Evolutionary conservation across 2,329 filamentous ascomycete species (phyloP).

Genomic region (Scleromitrula shiraiana): DNA sequence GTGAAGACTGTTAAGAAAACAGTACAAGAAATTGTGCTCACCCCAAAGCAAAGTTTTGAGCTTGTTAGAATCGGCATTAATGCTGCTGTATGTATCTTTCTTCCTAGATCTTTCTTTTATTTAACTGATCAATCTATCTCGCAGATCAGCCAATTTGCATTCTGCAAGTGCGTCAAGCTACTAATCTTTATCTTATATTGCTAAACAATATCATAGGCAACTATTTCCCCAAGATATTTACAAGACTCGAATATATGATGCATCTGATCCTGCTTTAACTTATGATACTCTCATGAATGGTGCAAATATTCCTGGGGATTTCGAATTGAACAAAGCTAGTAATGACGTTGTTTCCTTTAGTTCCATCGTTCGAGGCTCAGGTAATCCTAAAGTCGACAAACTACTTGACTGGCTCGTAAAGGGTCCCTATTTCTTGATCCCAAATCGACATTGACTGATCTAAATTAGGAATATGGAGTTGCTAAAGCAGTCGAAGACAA

Average conservation of each 20-base stretch:
- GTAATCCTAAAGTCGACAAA: conserved; percentile 18
- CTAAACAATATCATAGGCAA: not conserved
- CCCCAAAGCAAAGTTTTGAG: conserved; percentile 13
- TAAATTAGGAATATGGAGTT: conserved; percentile 19
- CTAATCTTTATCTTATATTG: not conserved
- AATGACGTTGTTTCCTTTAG: conserved; percentile 1
- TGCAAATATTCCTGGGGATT: not conserved
- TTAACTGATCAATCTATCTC: no score
- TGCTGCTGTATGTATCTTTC: conserved; percentile 9
- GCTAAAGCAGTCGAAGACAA: conserved; percentile 17
- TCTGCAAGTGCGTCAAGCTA: conserved; percentile 2
- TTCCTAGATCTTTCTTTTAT: not conserved
- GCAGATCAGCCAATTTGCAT: conserved; percentile 15
- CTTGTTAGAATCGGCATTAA: conserved; percentile 14
- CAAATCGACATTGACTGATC: conserved; percentile 2
- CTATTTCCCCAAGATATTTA: conserved; percentile 1
- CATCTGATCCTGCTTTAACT: not conserved
- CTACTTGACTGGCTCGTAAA: conserved; percentile 23
- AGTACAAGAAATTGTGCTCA: conserved; percentile 3
- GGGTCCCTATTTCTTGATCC: not conserved
- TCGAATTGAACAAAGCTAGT: not conserved
- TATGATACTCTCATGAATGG: conserved; percentile 4
- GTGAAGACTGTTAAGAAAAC: not conserved
- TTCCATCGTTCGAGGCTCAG: conserved; percentile 3
- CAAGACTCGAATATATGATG: conserved; percentile 3